Evolutionary conservation across 2,329 filamentous ascomycete species (phyloP).

Genomic region (Botrytis sinoallii): DNA sequence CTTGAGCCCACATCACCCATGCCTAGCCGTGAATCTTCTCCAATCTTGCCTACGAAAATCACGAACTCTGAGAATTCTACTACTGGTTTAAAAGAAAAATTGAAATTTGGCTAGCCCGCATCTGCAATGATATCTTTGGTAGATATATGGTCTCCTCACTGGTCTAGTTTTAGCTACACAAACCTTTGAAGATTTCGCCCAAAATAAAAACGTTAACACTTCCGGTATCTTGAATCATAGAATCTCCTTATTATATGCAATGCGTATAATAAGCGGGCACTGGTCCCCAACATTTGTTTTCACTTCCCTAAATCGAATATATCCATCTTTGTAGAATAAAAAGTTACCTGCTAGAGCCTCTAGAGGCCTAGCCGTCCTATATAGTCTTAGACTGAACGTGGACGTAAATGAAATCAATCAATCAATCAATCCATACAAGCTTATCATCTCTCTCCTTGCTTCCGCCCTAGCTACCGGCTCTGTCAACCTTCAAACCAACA

Average conservation of each 20-base stretch:
- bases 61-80: background rate
- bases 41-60: background rate
- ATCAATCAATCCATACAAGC: too few species aligned
- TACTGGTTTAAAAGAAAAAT: background rate
- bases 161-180: background rate
- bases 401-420: too few species aligned
- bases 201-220: background rate
- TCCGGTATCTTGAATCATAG: background rate
- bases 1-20: background rate
- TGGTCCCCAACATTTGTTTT: too few species aligned
- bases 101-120: background rate
- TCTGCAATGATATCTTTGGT: background rate
- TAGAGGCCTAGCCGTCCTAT: too few species aligned
- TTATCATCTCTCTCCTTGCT: slow-evolving; percentile 52
- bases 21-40: background rate
- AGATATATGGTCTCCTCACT: background rate
- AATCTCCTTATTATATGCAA: too few species aligned
- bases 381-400: too few species aligned
- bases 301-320: too few species aligned
- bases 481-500: slow-evolving; percentile 52
- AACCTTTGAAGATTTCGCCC: background rate
- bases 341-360: too few species aligned
- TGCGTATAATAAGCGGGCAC: too few species aligned
- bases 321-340: too few species aligned
- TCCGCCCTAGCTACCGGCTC: slow-evolving; percentile 43